Evolutionary conservation across 768 basidiomycete genomes (phyloP).

Genomic region (Nidularia pulvinata): DNA sequence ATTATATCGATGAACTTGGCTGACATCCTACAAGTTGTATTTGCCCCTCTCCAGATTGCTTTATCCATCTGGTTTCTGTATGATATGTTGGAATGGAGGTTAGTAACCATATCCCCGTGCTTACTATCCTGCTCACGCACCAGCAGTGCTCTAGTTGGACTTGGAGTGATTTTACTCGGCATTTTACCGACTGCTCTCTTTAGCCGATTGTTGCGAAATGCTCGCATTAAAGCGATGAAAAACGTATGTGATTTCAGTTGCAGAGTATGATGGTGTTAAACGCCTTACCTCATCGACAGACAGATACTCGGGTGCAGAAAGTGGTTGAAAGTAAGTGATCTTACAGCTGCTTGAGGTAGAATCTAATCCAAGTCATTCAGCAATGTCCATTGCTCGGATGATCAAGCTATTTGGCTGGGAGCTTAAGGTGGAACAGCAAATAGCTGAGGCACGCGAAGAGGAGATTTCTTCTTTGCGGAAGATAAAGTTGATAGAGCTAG

Average conservation of each 20-base stretch:
- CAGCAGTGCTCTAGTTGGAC: not conserved
- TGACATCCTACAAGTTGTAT: conserved; percentile 6
- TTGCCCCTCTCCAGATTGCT: conserved; percentile 13
- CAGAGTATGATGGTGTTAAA: not conserved
- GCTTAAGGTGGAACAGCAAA: conserved; percentile 38
- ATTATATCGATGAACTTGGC: not conserved
- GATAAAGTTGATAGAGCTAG: not conserved
- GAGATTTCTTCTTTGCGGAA: not conserved
- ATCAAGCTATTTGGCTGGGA: conserved; percentile 54
- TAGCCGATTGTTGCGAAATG: not conserved
- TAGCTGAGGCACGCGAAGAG: conserved; percentile 35
- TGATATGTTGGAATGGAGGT: conserved; percentile 25
- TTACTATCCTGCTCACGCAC: not conserved
- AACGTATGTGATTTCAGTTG: not conserved
- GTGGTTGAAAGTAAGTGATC: conserved; percentile 38
- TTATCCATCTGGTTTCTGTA: conserved; percentile 23
- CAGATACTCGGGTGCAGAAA: conserved; percentile 44
- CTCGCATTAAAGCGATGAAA: not conserved
- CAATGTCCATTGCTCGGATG: conserved; percentile 40
- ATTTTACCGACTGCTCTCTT: not conserved
- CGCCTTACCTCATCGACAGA: conserved; percentile 21
- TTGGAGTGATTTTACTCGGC: not conserved
- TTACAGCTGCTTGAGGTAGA: not conserved
- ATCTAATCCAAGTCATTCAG: conserved; percentile 15
- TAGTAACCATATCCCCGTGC: conserved; percentile 14